These are phyloP conservation scores for Diaporthe vaccinii DNA, from an alignment of 2,329 filamentous ascomycete species.

Conservation along the genomic window DNA sequence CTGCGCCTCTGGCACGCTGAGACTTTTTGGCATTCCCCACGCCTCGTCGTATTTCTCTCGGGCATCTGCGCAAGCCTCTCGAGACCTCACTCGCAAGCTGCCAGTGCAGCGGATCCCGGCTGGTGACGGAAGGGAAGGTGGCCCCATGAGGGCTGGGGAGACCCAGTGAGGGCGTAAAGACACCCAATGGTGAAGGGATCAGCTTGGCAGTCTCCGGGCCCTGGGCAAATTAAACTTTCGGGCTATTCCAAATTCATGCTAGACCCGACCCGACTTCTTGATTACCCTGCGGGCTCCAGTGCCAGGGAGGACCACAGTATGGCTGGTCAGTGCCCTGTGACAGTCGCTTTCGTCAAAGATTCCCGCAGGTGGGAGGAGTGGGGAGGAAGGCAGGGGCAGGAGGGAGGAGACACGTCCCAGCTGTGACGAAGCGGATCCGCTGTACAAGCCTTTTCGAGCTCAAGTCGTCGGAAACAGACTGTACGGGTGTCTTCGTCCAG, in stretches of 20 bases:
- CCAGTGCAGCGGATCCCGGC: constrained; percentile 39
- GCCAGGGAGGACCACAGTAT: constrained; percentile 35
- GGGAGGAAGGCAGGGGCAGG: constrained; percentile 34
- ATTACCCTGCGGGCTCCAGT: constrained; percentile 28
- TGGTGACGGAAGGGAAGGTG: constrained; percentile 32
- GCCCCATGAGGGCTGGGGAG: constrained; percentile 26
- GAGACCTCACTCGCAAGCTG: constrained; percentile 29
- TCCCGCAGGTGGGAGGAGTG: constrained; percentile 28
- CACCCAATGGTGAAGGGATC: constrained; percentile 36
- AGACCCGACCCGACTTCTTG: constrained; percentile 33
- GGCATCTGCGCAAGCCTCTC: constrained; percentile 31
- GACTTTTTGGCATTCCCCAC: constrained; percentile 27
- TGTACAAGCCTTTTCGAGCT: constrained; percentile 33
- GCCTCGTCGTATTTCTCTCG: constrained; percentile 28
- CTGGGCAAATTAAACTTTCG: constrained; percentile 38
- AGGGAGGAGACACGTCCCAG: constrained; percentile 24
- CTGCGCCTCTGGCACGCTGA: constrained; percentile 21
- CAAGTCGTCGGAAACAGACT: constrained; percentile 26
- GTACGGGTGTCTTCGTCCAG: constrained; percentile 14
- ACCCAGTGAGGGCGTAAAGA: constrained; percentile 32
- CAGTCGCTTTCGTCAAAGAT: constrained; percentile 37
- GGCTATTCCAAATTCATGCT: constrained; percentile 30
- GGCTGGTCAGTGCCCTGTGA: constrained; percentile 36
- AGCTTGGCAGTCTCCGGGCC: constrained; percentile 33
- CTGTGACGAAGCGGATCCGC: constrained; percentile 39